These are phyloP conservation scores for Colletotrichum falcatum DNA, from an alignment of 2,329 filamentous ascomycete species.

Conservation along the genomic window DNA sequence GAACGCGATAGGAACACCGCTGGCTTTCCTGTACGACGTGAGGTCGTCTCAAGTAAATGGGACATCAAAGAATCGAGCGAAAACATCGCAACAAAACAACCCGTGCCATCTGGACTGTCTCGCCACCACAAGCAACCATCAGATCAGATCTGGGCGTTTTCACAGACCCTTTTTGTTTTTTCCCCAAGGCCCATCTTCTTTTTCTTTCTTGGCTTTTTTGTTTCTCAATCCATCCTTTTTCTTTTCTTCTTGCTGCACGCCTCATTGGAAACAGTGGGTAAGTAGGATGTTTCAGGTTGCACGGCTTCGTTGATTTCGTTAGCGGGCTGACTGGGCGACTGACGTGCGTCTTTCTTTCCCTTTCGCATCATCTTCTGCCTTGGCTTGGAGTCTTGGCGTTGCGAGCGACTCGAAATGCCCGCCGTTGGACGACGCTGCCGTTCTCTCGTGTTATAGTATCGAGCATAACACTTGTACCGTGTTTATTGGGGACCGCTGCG, in stretches of 20 bases:
- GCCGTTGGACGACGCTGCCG: conserved; percentile 2
- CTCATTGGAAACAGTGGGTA: not conserved
- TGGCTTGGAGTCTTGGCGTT: not conserved
- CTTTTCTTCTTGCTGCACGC: not conserved
- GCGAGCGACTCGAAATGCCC: not conserved
- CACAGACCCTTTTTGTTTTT: not conserved
- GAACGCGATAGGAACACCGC: not conserved
- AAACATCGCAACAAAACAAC: not conserved
- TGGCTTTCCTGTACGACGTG: not conserved
- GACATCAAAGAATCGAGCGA: not conserved
- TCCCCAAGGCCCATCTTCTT: not conserved
- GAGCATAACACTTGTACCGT: too few relatives aligned
- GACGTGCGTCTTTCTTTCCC: not conserved
- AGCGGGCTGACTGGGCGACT: not conserved
- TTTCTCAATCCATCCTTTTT: not conserved
- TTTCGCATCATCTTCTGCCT: not conserved
- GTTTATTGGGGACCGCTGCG: too few relatives aligned
- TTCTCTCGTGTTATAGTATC: too few relatives aligned
- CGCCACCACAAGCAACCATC: not conserved
- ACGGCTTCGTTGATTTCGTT: too few relatives aligned
- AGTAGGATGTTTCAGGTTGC: not conserved
- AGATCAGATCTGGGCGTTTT: not conserved
- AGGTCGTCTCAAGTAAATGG: conserved; percentile 3
- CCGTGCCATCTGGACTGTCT: not conserved
- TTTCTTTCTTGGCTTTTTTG: not conserved